phyloP scores from a whole-genome alignment of 2,329 filamentous ascomycete genomes.

The Fusarium equiseti region DNA sequence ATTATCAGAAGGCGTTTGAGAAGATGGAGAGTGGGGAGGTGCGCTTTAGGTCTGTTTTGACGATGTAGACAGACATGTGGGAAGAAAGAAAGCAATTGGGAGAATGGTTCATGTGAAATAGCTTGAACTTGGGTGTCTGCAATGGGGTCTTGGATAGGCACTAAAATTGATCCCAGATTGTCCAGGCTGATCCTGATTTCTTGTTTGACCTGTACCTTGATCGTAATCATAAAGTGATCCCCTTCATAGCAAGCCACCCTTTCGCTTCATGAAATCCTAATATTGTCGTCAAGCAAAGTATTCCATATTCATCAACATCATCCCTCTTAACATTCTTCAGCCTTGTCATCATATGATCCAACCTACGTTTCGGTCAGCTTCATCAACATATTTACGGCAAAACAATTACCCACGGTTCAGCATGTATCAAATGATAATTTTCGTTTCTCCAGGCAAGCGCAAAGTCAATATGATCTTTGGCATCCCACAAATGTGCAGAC shows the following conservation, averaged over 20 bases:
- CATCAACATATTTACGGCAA: background rate
- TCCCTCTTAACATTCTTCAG: background rate
- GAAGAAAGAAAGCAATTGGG: too few species aligned
- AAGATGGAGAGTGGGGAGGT: constrained; percentile 56
- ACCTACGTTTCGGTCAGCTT: background rate
- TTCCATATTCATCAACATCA: constrained; percentile 3
- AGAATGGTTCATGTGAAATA: too few species aligned
- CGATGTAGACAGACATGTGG: constrained; percentile 2
- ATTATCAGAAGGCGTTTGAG: constrained; percentile 60
- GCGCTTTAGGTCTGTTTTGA: constrained; percentile 59
- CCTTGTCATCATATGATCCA: background rate
- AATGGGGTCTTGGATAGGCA: rapidly evolving
- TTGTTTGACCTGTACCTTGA: background rate
- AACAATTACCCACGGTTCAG: rapidly evolving
- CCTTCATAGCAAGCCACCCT: constrained; percentile 5
- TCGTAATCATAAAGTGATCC: background rate
- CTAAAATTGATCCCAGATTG: background rate
- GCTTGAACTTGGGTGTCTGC: too few species aligned
- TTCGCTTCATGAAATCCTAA: constrained; percentile 7
- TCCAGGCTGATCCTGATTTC: too few species aligned
- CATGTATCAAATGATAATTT: background rate
- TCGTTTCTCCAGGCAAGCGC: background rate
- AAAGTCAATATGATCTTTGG: constrained; percentile 7
- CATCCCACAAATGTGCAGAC: constrained; percentile 9
- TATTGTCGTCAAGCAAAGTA: background rate